These are phyloP conservation scores for Pythium angustatum DNA, from an alignment of 352 stramenopile genomes.

Conservation along the genomic window DNA sequence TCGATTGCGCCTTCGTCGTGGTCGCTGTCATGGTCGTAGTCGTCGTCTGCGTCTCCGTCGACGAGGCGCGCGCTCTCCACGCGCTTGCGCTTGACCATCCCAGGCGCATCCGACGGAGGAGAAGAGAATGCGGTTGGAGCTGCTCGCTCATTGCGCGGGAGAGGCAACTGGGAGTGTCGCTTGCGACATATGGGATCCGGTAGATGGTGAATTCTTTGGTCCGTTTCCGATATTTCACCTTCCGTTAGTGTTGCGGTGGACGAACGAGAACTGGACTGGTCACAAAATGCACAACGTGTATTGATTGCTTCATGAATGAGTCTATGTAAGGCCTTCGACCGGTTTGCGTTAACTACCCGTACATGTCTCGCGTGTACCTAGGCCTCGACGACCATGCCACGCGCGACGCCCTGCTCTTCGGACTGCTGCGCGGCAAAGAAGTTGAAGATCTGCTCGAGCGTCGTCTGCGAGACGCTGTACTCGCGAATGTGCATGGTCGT, in stretches of 20 bases:
- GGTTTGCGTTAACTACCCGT: no score
- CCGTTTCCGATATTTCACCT: no score
- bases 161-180: conserved; percentile 1
- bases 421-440: conserved; percentile 81
- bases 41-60: not conserved
- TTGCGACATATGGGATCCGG: not conserved
- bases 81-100: conserved; percentile 31
- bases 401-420: conserved; percentile 59
- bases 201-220: not conserved
- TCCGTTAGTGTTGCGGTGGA: no score
- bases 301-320: no score
- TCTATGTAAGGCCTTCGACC: no score
- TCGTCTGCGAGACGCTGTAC: conserved; percentile 74
- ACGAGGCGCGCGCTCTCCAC: conserved; percentile 2
- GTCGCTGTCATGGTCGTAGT: not conserved
- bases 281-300: not conserved
- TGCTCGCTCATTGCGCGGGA: no score
- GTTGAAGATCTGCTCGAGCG: conserved; percentile 87
- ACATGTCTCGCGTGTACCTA: no score
- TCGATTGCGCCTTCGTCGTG: not conserved
- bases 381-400: conserved; percentile 9
- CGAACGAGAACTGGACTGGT: no score
- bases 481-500: conserved; percentile 56
- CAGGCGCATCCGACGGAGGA: no score
- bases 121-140: no score